A percentile compares a stretch with the other conserved stretches of the same genome.
These are phyloP conservation scores for Dinochytrium kinnereticum DNA, from an alignment of 371 early-diverging fungal genomes.

Conservation along the genomic window DNA sequence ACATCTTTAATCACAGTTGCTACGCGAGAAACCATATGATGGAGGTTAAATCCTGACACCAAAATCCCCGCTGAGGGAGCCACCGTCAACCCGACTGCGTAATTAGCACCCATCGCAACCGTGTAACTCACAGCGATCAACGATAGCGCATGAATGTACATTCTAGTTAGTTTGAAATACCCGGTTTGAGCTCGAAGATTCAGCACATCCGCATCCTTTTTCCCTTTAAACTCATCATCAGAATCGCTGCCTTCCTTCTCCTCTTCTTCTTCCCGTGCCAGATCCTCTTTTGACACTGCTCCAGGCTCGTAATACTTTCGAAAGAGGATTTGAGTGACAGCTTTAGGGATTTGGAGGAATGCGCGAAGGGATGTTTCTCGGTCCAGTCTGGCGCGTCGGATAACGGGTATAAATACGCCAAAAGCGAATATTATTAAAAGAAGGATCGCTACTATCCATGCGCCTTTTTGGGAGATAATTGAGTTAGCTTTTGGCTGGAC, in stretches of 20 bases:
- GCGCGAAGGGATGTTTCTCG: constrained; percentile 36
- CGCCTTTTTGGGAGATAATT: neutral
- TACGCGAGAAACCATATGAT: constrained; percentile 3
- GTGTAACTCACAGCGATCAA: constrained; percentile 17
- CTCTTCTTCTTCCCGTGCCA: constrained; percentile 1
- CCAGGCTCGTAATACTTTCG: constrained; percentile 32
- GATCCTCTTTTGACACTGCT: constrained; percentile 24
- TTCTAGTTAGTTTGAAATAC: constrained; percentile 17
- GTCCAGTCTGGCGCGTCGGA: constrained; percentile 27
- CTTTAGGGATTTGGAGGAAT: constrained; percentile 38
- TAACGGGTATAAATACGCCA: constrained; percentile 32
- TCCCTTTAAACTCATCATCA: constrained; percentile 13
- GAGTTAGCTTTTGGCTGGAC: neutral
- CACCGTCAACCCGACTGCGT: neutral
- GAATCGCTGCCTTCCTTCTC: constrained; percentile 7
- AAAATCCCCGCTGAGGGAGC: neutral
- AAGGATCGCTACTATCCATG: constrained; percentile 13
- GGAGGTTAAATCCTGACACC: neutral
- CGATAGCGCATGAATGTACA: constrained; percentile 7
- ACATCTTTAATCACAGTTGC: constrained; percentile 16
- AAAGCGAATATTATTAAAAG: neutral
- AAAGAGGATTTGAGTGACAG: constrained; percentile 26
- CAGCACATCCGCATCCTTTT: neutral
- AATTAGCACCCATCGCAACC: neutral
- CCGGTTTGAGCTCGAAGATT: constrained; percentile 15